A percentile compares a stretch with the other conserved stretches of the same genome.
Conservation (phyloP, 306 rosid species). For the Urtica urens region DNA sequence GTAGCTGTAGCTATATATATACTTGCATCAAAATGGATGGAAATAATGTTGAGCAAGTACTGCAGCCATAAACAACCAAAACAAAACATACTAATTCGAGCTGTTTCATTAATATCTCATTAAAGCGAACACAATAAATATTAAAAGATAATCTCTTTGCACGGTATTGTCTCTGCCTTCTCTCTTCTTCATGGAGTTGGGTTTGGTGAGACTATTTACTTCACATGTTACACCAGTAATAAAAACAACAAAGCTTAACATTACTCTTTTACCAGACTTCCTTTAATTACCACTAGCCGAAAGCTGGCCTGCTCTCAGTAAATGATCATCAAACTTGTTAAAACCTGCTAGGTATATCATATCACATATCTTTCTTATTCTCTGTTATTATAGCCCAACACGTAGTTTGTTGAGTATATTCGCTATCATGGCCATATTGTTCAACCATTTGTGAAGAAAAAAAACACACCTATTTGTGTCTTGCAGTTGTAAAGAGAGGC, state of each 20-base stretch:
- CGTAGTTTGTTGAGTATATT: conserved; percentile 10
- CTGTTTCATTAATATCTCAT: too few species aligned
- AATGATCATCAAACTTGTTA: background rate
- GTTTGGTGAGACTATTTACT: conserved; percentile 24
- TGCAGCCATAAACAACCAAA: too few species aligned
- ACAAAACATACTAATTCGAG: too few species aligned
- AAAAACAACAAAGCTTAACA: background rate
- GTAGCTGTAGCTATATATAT: too few species aligned
- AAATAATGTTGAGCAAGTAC: too few species aligned
- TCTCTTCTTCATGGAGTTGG: conserved; percentile 7
- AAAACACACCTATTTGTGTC: too few species aligned
- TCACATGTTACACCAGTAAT: background rate
- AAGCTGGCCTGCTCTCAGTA: background rate
- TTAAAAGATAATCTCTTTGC: too few species aligned
- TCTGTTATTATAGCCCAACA: background rate
- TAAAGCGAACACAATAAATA: too few species aligned
- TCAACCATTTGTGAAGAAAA: background rate
- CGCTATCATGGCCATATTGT: background rate
- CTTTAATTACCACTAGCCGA: background rate
- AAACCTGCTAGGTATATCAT: background rate
- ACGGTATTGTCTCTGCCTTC: too few species aligned
- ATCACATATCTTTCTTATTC: background rate
- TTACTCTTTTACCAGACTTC: background rate
- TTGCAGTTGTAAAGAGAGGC: background rate
- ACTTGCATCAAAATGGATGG: too few species aligned